Base-by-base conservation (phyloP, 2,329 filamentous ascomycete species). In the Aspergillus spinulosporus region DNA sequence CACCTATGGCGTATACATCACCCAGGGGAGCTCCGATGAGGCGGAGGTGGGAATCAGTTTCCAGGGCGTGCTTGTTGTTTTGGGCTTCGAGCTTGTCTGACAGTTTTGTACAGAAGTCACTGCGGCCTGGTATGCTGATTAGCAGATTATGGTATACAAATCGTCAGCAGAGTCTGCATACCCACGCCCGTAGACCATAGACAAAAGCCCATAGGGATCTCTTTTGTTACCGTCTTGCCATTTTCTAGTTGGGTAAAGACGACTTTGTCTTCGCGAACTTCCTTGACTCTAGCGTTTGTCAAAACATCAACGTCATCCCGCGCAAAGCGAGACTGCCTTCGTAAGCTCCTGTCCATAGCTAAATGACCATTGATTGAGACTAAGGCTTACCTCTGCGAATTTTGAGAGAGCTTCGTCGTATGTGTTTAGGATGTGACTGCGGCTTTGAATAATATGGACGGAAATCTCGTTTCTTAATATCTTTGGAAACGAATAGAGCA, bases 381-480 rank as follows among this genome's bases (percentile, higher is more conserved):
- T 15, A 28, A 11, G n/a, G 34, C 36, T 37, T 70, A 78, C 77
- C 75, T 99, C 94, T 15, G 94, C 93, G 70, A 95, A 99, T 69
- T 87, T 86, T 8, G 92, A 97, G 1, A 99, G 82, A 0, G 91
- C 88, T 76, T 99, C 94, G 63, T 99, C 94, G 70, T 99, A 99
- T 0, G 94, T 99, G 77, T 99, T 99, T 31, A 99, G 81, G 61
- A 99, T 99, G 66, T 99, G 94, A 40, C 89, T 87, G 57, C 94
- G 85, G 67, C 91, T 96, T 71, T 99, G 94, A 60, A 99, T 97
- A 46, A 99, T 82, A 69, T 99, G 95, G 1, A 99, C 93, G 0
- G 94, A 97, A 48, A 99, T 96, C 72, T 99, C 92, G 70, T 97
- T 97, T 59, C 94, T 86, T n/a, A 99, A 76, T 31, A 99, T 85